phyloP scores from a whole-genome alignment of 2,329 filamentous ascomycete species.

The Tympanopsis confertula region DNA sequence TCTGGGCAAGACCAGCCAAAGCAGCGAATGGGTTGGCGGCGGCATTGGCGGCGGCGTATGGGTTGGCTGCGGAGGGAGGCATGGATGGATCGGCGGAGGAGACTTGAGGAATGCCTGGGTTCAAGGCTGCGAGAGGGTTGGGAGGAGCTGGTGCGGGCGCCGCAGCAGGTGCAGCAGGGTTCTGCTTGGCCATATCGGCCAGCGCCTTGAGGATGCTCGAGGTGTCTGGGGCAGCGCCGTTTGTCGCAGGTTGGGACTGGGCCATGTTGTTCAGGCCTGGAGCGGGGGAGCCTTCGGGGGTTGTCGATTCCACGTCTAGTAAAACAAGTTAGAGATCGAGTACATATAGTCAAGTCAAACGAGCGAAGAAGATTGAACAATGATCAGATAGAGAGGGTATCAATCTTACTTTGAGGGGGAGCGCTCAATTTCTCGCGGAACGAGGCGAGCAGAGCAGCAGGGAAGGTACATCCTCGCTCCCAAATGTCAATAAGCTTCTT shows the following conservation, averaged over 20 bases:
- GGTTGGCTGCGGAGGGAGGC: background rate
- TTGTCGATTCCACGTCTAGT: slow-evolving; percentile 52
- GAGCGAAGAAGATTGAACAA: background rate
- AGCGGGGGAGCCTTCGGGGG: slow-evolving; percentile 49
- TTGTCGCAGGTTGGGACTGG: slow-evolving; percentile 20
- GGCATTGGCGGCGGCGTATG: background rate
- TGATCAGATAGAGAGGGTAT: slow-evolving; percentile 6
- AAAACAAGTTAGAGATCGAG: slow-evolving; percentile 24
- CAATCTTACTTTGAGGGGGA: slow-evolving; percentile 52
- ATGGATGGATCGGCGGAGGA: background rate
- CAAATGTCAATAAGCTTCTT: slow-evolving; percentile 92
- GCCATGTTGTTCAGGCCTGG: slow-evolving; percentile 6
- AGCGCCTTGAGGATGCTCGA: slow-evolving; percentile 67
- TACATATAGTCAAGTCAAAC: slow-evolving; percentile 1
- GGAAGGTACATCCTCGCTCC: slow-evolving; percentile 91
- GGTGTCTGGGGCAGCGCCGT: slow-evolving; percentile 21
- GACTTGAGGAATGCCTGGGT: background rate
- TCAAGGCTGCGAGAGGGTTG: slow-evolving; percentile 11
- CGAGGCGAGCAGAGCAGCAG: slow-evolving; percentile 61
- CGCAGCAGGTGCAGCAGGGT: slow-evolving; percentile 36
- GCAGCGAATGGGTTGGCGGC: slow-evolving; percentile 6
- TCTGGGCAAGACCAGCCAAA: slow-evolving; percentile 7
- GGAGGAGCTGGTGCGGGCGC: slow-evolving; percentile 15
- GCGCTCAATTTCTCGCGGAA: slow-evolving; percentile 73
- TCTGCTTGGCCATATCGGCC: slow-evolving; percentile 71